Conservation (phyloP, 2,329 filamentous ascomycete genomes). For the Diaporthe sp. region DNA sequence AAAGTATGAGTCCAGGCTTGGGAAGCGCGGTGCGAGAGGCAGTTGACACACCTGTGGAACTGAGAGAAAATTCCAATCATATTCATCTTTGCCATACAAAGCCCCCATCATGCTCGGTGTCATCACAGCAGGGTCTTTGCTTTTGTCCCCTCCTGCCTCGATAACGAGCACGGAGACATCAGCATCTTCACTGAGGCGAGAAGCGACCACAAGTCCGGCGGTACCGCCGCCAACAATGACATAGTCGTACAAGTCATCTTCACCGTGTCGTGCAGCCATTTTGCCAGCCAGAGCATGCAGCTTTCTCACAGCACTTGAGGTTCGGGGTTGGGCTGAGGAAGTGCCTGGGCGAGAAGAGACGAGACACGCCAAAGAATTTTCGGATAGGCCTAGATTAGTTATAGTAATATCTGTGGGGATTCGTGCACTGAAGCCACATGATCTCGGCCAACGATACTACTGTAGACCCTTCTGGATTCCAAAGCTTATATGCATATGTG, state of each 20-base stretch:
- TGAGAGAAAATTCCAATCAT: slow-evolving; percentile 53
- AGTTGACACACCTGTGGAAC: slow-evolving; percentile 44
- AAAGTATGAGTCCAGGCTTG: not conserved
- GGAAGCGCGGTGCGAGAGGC: too few species aligned
- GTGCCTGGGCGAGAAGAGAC: not conserved
- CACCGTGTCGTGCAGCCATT: not conserved
- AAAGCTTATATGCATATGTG: not conserved
- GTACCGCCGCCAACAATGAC: slow-evolving; percentile 60
- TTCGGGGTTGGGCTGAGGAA: not conserved
- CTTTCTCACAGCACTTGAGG: not conserved
- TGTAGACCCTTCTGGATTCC: not conserved
- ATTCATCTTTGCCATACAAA: slow-evolving; percentile 47
- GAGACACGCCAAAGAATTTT: not conserved
- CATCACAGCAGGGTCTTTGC: slow-evolving; percentile 47
- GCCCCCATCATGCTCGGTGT: slow-evolving; percentile 48
- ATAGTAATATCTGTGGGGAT: not conserved
- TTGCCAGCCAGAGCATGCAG: not conserved
- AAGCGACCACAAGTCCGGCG: slow-evolving; percentile 58
- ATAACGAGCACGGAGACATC: slow-evolving; percentile 50
- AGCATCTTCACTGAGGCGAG: slow-evolving; percentile 50
- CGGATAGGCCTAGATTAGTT: not conserved
- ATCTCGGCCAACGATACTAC: not conserved
- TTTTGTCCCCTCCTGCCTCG: slow-evolving; percentile 50
- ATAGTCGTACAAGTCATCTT: slow-evolving; percentile 51
- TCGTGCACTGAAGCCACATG: not conserved